These are phyloP conservation scores for Colletotrichum sublineola DNA, from an alignment of 2,329 filamentous ascomycete genomes.

Conservation along the genomic window DNA sequence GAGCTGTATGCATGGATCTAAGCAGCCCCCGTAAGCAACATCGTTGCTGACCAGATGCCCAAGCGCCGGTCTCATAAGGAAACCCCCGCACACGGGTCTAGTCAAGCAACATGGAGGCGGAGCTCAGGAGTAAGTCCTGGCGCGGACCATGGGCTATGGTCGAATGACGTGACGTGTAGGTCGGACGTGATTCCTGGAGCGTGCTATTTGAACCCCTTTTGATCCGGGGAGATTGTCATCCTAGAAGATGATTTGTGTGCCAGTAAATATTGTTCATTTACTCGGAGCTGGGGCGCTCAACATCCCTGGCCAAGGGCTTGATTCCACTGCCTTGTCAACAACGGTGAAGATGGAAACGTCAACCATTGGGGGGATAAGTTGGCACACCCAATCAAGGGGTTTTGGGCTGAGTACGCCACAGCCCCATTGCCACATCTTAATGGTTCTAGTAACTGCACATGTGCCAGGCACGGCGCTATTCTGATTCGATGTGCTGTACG, in stretches of 20 bases:
- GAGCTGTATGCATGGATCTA: not conserved
- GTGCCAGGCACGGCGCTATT: slow-evolving; percentile 22
- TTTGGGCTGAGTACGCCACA: slow-evolving; percentile 13
- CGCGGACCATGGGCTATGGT: slow-evolving; percentile 17
- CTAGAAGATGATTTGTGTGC: slow-evolving; percentile 18
- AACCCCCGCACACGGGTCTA: not conserved
- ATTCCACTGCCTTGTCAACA: not conserved
- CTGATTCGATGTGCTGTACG: too few relatives aligned
- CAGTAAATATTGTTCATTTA: slow-evolving; percentile 17
- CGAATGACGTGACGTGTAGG: slow-evolving; percentile 33
- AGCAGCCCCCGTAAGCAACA: not conserved
- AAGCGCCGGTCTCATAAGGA: not conserved
- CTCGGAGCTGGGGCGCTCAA: not conserved
- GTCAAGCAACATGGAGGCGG: slow-evolving; percentile 15
- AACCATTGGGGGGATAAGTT: slow-evolving; percentile 15
- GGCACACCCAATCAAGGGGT: slow-evolving; percentile 16
- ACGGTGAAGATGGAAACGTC: not conserved
- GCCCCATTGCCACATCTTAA: slow-evolving; percentile 13
- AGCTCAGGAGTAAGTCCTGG: slow-evolving; percentile 18
- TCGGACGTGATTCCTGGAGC: slow-evolving; percentile 14
- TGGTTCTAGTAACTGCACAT: not conserved
- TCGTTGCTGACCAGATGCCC: slow-evolving; percentile 13
- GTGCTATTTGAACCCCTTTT: slow-evolving; percentile 28
- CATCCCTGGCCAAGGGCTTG: slow-evolving; percentile 13
- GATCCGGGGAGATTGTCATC: slow-evolving; percentile 29